Base-by-base conservation (phyloP, 2,329 filamentous ascomycete species). In the Helminthosporium solani region DNA sequence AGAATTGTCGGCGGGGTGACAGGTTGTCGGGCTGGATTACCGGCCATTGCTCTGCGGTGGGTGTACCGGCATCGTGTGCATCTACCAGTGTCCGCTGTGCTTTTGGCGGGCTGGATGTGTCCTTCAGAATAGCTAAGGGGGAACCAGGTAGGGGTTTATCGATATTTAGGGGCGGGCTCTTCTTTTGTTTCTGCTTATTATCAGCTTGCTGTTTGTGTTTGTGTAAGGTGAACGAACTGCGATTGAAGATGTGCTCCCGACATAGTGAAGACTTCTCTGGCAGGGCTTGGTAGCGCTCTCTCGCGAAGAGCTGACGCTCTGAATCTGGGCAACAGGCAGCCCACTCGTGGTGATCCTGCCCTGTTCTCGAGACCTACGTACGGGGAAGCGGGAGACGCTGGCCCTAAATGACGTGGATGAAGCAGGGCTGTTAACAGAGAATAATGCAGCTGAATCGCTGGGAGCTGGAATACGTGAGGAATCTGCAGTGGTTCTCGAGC, bases 131-230 rank as follows among this genome's bases (percentile, higher is more conserved):
- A 19, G 58, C 64, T 11, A 70, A 44, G 2, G 72, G 72, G 8
- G 66, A 64, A 33, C 68, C 64, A 7, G 72, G 72, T 3, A 74
- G 56, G n/a, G 69, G 64, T 50, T 74, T 74, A 27, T 72, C 51
- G 20, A 44, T 42, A 21, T 38, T 49, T 6, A 43, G 36, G 1
- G 43, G 19, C 19, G 47, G 21, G 18, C 30, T 39, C 20, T 12
- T 12, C 9, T 42, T 45, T 8, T 38, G 21, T 3, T 46, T 53
- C 25, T 37, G 31, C 7, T 25, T 52, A 16, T 57, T 14, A 57
- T 50, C 15, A 37, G n/a, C 23, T 15, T 42, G 15, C 9, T 16
- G 12, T 18, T 35, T 15, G 33, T 18, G 4, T 19, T 19, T 5
- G 19, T 16, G 15, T 16, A 35, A 7, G 3, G 8, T 3, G 15